Base-by-base conservation (phyloP, 768 basidiomycete genomes). In the Mycena epipterygia region DNA sequence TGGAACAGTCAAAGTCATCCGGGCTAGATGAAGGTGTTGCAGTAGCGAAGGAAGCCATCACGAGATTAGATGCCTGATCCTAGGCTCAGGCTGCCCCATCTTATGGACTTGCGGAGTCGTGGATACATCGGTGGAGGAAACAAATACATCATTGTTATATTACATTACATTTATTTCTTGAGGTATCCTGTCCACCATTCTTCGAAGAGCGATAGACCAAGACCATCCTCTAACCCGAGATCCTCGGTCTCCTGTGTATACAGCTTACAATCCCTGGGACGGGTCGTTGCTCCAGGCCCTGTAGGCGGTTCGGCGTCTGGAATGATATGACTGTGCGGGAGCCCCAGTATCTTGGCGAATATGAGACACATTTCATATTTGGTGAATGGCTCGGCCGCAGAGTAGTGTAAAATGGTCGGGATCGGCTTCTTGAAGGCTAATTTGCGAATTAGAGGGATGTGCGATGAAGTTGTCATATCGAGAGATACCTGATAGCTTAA, bases 331-430 rank as follows among this genome's bases (percentile, higher is more conserved):
- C 73, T 78, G 76, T 94, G 93, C 14, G 94, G 87, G 0, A 95
- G 81, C 7, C 85, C 82, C 35, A 97, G 88, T 58, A 95, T 86
- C 67, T 85, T 86, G 12, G 93, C 89, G 73, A 96, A 94, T 41
- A 93, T 84, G 32, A 94, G 83, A 77, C 95, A 95, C 73, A 98
- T 98, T 74, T 93, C 93, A 81, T 96, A 98, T 83, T 99, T 99
- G 12, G 96, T 98, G 78, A 92, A 90, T 2, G 93, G 89, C 75
- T 95, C 92, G 21, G 89, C 87, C 3, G 89, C 90, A 5, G 95
- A 93, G 79, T 95, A 98, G 80, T 98, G 97, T 5, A 98, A 71
- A 58, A 98, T 91, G 0, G 88, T 84, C 0, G 95, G 94, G 23
- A 94, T 82, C 1, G 85, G 61, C 41, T 74, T 80, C 64, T 84